These are phyloP conservation scores for Seiridium unicorne DNA, from an alignment of 2,329 filamentous ascomycete genomes.

Conservation along the genomic window DNA sequence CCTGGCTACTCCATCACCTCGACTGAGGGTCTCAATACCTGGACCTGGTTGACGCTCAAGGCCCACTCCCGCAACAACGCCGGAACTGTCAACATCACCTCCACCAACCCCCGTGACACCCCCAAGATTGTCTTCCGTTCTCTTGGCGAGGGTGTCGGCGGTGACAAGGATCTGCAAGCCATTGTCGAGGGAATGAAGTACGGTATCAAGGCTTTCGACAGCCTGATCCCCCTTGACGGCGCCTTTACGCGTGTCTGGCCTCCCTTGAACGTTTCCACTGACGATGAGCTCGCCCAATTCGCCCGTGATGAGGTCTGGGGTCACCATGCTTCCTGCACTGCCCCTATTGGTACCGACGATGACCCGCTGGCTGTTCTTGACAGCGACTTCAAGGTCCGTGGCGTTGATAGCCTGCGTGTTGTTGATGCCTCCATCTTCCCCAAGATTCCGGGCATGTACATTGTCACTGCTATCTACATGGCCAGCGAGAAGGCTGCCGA, in stretches of 20 bases:
- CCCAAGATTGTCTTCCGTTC: constrained; percentile 44
- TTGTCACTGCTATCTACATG: constrained; percentile 50
- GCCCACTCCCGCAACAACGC: constrained; percentile 39
- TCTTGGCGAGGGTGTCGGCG: constrained; percentile 41
- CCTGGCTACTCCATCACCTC: constrained; percentile 48
- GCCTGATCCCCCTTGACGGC: constrained; percentile 34
- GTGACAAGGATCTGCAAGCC: constrained; percentile 37
- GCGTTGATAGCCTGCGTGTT: constrained; percentile 53
- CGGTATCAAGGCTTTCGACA: constrained; percentile 38
- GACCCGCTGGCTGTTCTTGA: constrained; percentile 58
- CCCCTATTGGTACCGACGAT: constrained; percentile 52
- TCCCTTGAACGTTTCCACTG: constrained; percentile 35
- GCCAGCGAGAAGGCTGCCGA: constrained; percentile 61
- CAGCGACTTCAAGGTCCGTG: constrained; percentile 54
- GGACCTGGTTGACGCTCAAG: constrained; percentile 47
- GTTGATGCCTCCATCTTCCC: constrained; percentile 62
- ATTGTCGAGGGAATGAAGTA: constrained; percentile 47
- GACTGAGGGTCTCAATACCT: constrained; percentile 38
- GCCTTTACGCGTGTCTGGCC: constrained; percentile 31
- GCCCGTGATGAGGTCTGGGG: constrained; percentile 39
- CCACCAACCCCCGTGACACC: constrained; percentile 27
- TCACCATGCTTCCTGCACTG: constrained; percentile 39
- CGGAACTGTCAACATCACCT: constrained; percentile 47
- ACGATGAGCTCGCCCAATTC: constrained; percentile 43
- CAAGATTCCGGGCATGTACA: constrained; percentile 41